Evolutionary conservation across 129 eudicot genomes (phyloP), one percentile per base, ranked within the genome.

Genomic region (Escallonia herrerae): DNA sequence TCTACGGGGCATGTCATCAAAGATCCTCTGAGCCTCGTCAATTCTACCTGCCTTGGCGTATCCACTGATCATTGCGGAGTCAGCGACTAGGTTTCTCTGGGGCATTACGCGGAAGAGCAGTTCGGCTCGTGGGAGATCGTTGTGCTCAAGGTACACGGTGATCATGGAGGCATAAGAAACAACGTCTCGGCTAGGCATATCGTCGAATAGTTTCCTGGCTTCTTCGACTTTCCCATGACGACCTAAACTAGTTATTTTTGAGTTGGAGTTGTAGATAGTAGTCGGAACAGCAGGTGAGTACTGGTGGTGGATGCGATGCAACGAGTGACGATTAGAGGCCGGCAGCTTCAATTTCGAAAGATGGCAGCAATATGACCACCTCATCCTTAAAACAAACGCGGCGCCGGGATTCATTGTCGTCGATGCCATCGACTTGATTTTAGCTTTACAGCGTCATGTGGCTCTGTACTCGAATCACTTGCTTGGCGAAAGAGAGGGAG

Each of bases 21-120:
- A 83, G 47, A 79, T 46, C 46, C 50, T 64, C 71, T 56, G 74
- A 40, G 84, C 88, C 10, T 59, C 62, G n/a, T 72, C 79, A 43
- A 83, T 70, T 43, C 66, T 52, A 43, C 82, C 86, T n/a, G 75
- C 84, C 73, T 78, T 78, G 8, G 82, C 84, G 66, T 84, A 81
- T 51, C 76, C 84, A 75, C 68, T 60, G 41, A 81, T 76, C 86
- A 84, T 84, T 5, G 90, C 83, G 47, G 86, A 78, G 65, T 74
- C 80, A 52, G 78, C 70, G 59, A 84, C 87, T 3, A 81, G 52
- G n/a, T 52, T 67, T 60, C 79, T 81, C n/a, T 69, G 70, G 3
- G 82, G 81, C 69, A 81, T 81, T 58, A 44, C 66, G 3, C 7
- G 5, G 66, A 61, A 84, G 15, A 84, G 51, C 4, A 13, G 15